phyloP scores from a whole-genome alignment of 2,329 filamentous ascomycete genomes.

The Cladosporium sp. region DNA sequence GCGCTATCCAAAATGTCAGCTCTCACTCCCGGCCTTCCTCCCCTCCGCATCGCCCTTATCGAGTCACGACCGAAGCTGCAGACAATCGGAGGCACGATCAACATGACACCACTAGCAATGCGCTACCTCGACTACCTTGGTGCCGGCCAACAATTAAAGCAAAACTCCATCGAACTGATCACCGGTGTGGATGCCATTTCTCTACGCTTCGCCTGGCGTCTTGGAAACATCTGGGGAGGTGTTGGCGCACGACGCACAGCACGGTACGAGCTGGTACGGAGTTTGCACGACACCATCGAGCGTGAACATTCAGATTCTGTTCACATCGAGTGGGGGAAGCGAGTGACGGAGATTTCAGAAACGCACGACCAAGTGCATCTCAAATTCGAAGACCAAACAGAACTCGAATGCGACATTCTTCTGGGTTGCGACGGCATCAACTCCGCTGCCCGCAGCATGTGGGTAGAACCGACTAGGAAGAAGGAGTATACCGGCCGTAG shows the following conservation, averaged over 20 bases:
- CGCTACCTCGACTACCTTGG: conserved; percentile 22
- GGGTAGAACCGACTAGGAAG: conserved; percentile 40
- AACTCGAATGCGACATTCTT: conserved; percentile 44
- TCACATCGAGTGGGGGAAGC: conserved; percentile 46
- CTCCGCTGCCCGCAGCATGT: conserved; percentile 53
- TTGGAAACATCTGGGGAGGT: conserved; percentile 17
- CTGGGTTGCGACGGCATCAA: conserved; percentile 63
- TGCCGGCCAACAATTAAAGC: conserved; percentile 2
- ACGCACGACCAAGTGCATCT: conserved; percentile 43
- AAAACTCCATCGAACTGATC: conserved; percentile 16
- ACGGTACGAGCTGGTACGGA: conserved; percentile 14
- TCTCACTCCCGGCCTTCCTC: neutral
- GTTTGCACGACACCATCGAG: conserved; percentile 10
- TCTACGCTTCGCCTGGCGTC: conserved; percentile 1
- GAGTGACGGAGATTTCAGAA: conserved; percentile 33
- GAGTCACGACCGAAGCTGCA: conserved; percentile 14
- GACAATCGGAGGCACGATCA: conserved; percentile 22
- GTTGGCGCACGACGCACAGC: conserved; percentile 8
- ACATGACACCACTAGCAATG: conserved; percentile 21
- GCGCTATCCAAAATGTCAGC: conserved; percentile 35
- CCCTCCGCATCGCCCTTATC: conserved; percentile 12
- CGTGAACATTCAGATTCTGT: neutral
- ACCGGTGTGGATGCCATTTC: conserved; percentile 17
- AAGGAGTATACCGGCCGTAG: conserved; percentile 46
- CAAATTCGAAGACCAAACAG: conserved; percentile 50